Evolutionary conservation across 805 yeast species (phyloP).

Genomic region (Wickerhamomyces ciferrii): DNA sequence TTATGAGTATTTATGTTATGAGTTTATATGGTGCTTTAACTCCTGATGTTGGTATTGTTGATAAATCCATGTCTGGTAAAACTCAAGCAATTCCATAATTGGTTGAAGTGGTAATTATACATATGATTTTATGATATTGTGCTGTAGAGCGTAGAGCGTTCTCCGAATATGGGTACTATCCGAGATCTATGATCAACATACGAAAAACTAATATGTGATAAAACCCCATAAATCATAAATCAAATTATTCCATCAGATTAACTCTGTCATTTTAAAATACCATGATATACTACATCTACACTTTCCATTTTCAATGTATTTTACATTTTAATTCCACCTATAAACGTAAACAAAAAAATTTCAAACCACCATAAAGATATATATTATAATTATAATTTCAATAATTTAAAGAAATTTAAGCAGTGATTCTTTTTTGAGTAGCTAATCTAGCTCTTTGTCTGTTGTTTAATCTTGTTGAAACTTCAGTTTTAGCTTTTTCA

Average conservation of each 20-base stretch:
- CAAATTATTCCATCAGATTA: too few relatives aligned
- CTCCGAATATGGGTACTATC: too few relatives aligned
- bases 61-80: not conserved
- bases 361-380: not conserved
- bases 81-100: not conserved
- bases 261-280: too few relatives aligned
- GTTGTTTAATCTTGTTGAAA: conserved; percentile 9
- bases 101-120: too few relatives aligned
- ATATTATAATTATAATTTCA: not conserved
- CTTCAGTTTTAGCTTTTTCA: conserved; percentile 62
- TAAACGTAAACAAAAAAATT: not conserved
- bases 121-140: too few relatives aligned
- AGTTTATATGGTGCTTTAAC: conserved; percentile 37
- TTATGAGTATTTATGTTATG: conserved; percentile 52
- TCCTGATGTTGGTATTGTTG: conserved; percentile 33
- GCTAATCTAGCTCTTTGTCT: conserved; percentile 72
- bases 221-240: too few relatives aligned
- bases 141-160: too few relatives aligned
- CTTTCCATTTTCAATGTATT: not conserved
- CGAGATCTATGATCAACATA: too few relatives aligned
- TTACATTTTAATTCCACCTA: not conserved
- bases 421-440: conserved; percentile 81
- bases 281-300: not conserved
- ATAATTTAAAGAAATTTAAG: conserved; percentile 29
- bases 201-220: too few relatives aligned